Evolutionary conservation across 805 yeast genomes (phyloP).

Genomic region (Starmerella vaccinii): DNA sequence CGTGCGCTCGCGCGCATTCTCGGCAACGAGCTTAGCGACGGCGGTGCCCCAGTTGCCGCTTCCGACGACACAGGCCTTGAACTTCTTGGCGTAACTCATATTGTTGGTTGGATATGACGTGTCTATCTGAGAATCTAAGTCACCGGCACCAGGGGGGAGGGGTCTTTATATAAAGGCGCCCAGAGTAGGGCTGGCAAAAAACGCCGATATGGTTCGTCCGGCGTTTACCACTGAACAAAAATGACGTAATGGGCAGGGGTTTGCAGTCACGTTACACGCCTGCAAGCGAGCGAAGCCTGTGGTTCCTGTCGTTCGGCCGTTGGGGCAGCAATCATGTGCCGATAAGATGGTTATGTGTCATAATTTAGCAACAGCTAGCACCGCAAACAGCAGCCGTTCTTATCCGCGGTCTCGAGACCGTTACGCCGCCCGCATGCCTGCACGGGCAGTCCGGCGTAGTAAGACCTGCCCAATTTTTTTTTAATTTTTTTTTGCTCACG

Average conservation of each 20-base stretch:
- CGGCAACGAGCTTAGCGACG: conserved; percentile 89
- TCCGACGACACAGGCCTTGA: conserved; percentile 69
- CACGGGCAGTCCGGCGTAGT: neutral
- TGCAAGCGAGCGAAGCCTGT: neutral
- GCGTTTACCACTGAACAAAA: neutral
- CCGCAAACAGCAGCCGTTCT: neutral
- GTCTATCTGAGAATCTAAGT: neutral
- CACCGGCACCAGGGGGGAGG: neutral
- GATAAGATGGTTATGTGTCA: conserved; percentile 2
- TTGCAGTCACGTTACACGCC: neutral
- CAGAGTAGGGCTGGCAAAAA: neutral
- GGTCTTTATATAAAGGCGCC: conserved; percentile 1
- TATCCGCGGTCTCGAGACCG: neutral
- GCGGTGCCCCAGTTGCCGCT: conserved; percentile 99
- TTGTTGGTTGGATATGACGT: neutral
- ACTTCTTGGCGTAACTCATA: conserved; percentile 27
- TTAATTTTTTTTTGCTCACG: neutral
- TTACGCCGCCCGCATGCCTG: neutral
- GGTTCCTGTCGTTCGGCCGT: neutral
- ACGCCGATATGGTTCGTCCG: conserved; percentile 2
- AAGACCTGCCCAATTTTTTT: neutral
- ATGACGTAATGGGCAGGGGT: conserved; percentile 6
- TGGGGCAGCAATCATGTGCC: conserved; percentile 8
- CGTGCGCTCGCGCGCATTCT: conserved; percentile 65
- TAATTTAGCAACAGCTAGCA: neutral